These are phyloP conservation scores for Aurifilum marmelostoma DNA, from an alignment of 2,329 filamentous ascomycete species.

Conservation along the genomic window DNA sequence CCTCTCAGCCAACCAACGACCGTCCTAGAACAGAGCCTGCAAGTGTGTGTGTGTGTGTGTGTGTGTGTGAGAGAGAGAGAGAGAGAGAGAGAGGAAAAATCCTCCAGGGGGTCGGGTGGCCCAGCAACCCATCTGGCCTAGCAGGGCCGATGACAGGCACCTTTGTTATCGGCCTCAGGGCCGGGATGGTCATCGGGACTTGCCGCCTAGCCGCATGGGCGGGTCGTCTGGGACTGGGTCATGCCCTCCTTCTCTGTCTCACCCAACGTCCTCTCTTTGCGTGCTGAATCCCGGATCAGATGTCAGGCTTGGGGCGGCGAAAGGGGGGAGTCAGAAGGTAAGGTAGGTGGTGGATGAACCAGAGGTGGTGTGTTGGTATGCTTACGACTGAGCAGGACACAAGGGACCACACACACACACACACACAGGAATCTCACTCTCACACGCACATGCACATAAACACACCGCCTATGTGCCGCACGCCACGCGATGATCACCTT, in stretches of 20 bases:
- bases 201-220: conserved; percentile 1
- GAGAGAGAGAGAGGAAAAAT: too few species aligned
- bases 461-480: conserved; percentile 6
- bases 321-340: neutral
- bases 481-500: neutral
- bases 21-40: too few species aligned
- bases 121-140: neutral
- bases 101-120: neutral
- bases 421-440: neutral
- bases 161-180: neutral
- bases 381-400: neutral
- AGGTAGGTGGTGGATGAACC: neutral
- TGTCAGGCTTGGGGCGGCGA: neutral
- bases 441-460: neutral
- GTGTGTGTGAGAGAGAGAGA: too few species aligned
- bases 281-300: neutral
- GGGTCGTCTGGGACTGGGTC: neutral
- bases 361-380: neutral
- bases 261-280: neutral
- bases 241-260: neutral
- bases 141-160: neutral
- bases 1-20: too few species aligned
- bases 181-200: neutral
- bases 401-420: neutral
- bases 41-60: too few species aligned